Base-by-base conservation (phyloP, 2,329 filamentous ascomycete species). In the Aspergillus calidoustus region DNA sequence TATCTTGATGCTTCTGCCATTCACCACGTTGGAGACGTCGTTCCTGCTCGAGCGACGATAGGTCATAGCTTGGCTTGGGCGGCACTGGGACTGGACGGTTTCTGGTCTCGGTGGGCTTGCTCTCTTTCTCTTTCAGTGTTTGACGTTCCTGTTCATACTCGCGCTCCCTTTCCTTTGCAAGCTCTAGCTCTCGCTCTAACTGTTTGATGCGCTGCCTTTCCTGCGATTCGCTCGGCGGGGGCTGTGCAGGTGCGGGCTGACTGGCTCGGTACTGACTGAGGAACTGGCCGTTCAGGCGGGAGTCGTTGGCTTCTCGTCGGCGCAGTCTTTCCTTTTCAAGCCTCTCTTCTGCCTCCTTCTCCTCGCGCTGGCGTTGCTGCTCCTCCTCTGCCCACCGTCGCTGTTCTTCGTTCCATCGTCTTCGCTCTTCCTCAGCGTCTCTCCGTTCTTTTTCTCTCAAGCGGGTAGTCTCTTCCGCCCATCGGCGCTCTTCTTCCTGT, bases 211-310 rank as follows among this genome's bases (percentile, higher is more conserved):
- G 87, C 65, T 83, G 85, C 64, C 83, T 86, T 74, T 94, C 86
- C 2, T 81, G 77, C 25, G 80, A 81, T 63, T 78, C 84, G 57
- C 82, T 76, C 22, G 72, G 77, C 23, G 70, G 78, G 72, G 61
- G 77, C 17, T 38, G 54, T 74, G 69, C 70, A 68, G 72, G 67
- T 57, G 76, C 71, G 64, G 82, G 76, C 72, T 91, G 87, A 67
- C 92, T 89, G 22, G 89, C 87, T 74, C 92, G 90, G 74, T 97
- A 96, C 73, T 97, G 91, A 72, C 91, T 94, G 54, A 96, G 84
- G 69, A 89, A 93, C 72, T 97, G 93, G 2, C 93, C 93, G 63
- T 89, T 89, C 23, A 97, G 82, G 64, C 89, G 86, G 43, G 84
- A 83, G 69, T 93, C 89, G 70, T 86, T 89, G 64, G 80, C 81